Conservation (phyloP, 768 basidiomycete species). For the Exidia glandulosa region DNA sequence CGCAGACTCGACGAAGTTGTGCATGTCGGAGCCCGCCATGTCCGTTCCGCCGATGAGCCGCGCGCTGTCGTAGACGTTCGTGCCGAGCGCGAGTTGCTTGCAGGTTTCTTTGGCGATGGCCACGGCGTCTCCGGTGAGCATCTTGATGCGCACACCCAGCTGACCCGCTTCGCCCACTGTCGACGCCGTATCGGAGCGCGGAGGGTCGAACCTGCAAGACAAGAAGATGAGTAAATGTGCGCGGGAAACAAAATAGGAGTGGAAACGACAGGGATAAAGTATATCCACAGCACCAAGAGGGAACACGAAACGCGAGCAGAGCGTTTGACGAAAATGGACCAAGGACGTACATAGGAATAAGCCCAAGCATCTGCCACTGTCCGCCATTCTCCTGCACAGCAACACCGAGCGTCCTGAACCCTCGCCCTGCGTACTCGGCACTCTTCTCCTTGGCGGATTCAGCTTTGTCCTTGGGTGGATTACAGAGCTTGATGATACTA, state of each 20-base stretch:
- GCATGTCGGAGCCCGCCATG: constrained; percentile 31
- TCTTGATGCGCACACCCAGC: constrained; percentile 37
- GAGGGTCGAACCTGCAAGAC: constrained; percentile 27
- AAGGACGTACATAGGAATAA: constrained; percentile 21
- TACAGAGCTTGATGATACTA: constrained; percentile 31
- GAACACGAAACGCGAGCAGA: constrained; percentile 2
- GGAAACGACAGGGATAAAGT: no score
- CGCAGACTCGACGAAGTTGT: constrained; percentile 34
- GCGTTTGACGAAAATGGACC: not conserved
- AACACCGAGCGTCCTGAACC: constrained; percentile 36
- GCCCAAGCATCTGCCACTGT: constrained; percentile 34
- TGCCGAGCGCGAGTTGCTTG: constrained; percentile 32
- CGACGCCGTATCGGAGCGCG: constrained; percentile 31
- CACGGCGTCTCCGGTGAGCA: constrained; percentile 41
- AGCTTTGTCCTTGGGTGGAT: constrained; percentile 22
- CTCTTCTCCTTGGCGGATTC: constrained; percentile 23
- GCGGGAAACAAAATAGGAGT: not conserved
- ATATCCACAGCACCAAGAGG: no score
- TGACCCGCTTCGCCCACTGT: constrained; percentile 33
- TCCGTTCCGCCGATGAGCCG: constrained; percentile 30
- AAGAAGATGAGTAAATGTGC: not conserved
- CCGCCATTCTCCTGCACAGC: constrained; percentile 32
- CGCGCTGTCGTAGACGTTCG: constrained; percentile 36
- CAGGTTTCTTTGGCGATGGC: constrained; percentile 39
- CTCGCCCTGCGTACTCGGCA: constrained; percentile 30